Conservation (phyloP, 169 alveolate genomes). For the Cryptosporidium ryanae region DNA sequence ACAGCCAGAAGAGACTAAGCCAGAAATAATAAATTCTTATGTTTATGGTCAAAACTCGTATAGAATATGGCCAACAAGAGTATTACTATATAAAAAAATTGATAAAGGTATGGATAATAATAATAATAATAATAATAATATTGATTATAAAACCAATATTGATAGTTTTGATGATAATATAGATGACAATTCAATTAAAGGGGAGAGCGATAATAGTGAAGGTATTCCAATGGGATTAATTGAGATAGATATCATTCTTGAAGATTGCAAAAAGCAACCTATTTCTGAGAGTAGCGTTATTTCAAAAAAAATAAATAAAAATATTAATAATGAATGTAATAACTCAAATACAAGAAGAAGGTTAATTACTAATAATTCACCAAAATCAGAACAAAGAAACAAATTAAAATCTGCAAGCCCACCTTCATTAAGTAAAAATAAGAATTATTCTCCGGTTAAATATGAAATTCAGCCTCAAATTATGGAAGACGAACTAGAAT, state of each 20-base stretch:
- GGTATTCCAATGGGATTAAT: conserved; percentile 44
- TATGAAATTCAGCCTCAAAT: too few species aligned
- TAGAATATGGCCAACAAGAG: conserved; percentile 73
- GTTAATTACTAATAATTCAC: background rate
- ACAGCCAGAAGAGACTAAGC: conserved; percentile 48
- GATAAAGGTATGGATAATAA: background rate
- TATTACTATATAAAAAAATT: conserved; percentile 34
- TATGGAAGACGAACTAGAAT: background rate
- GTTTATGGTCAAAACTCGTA: conserved; percentile 36
- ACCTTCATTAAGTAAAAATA: too few species aligned
- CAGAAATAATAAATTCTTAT: conserved; percentile 8
- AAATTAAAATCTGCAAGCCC: background rate
- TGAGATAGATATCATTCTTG: conserved; percentile 47
- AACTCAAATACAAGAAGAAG: background rate
- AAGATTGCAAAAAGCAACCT: conserved; percentile 29
- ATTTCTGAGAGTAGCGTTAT: conserved; percentile 11
- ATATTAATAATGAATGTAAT: too few species aligned
- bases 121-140: background rate
- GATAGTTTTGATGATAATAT: background rate
- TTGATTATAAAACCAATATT: background rate
- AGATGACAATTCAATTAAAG: background rate
- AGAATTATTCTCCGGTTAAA: too few species aligned
- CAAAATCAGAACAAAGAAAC: background rate
- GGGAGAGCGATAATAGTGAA: background rate
- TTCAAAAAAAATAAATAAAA: background rate